Conservation (phyloP, 2,329 filamentous ascomycete genomes). For the Beauveria sp. region DNA sequence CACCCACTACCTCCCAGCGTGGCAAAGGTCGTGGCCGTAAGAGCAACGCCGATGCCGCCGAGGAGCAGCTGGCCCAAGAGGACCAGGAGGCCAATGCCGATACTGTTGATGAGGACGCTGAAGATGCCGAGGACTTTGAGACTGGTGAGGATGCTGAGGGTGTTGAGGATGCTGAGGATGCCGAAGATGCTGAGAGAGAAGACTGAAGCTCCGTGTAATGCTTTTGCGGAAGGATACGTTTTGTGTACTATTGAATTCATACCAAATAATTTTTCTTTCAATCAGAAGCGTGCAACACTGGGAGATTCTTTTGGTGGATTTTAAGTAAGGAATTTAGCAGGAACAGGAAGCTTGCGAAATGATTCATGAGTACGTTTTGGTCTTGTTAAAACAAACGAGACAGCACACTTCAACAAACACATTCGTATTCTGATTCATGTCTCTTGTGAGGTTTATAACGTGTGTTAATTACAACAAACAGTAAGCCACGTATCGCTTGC, state of each 20-base stretch:
- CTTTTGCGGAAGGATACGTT: background rate
- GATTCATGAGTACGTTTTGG: background rate
- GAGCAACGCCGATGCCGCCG: constrained; percentile 18
- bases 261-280: background rate
- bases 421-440: background rate
- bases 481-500: no score
- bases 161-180: background rate
- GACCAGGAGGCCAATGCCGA: constrained; percentile 16
- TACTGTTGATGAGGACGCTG: constrained; percentile 12
- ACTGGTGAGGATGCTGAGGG: background rate
- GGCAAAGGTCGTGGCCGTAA: constrained; percentile 7
- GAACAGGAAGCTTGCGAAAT: background rate
- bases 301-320: background rate
- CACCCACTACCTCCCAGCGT: background rate
- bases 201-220: background rate
- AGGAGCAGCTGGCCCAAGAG: constrained; percentile 16
- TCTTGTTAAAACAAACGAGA: background rate
- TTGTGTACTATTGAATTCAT: background rate
- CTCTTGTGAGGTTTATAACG: no score
- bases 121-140: constrained; percentile 10
- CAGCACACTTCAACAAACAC: no score
- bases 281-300: background rate
- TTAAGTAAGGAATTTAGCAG: background rate
- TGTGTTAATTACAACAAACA: no score
- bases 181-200: background rate